Evolutionary conservation across 1,284 basidiomycete genomes (phyloP).

Genomic region (Anthracocystis panici-leucophaei): DNA sequence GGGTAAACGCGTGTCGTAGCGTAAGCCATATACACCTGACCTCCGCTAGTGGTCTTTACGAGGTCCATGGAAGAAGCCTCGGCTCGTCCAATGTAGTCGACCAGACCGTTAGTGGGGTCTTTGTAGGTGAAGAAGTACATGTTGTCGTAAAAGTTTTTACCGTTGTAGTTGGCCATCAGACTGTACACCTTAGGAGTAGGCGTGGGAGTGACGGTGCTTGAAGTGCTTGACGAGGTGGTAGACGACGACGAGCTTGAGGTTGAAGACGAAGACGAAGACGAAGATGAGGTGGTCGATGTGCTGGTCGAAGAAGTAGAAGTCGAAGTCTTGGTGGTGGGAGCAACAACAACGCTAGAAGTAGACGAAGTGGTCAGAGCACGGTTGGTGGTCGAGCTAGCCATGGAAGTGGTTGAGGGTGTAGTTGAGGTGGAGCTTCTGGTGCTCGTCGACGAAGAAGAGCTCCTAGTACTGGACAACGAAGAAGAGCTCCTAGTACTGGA

Average conservation of each 20-base stretch:
- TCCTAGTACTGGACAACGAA: background rate
- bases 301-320: conserved; percentile 7
- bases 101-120: conserved; percentile 58
- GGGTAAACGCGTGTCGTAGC: conserved; percentile 51
- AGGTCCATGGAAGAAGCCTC: conserved; percentile 39
- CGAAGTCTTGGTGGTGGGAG: background rate
- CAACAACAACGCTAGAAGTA: conserved; percentile 3
- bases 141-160: conserved; percentile 56
- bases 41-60: conserved; percentile 41
- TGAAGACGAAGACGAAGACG: conserved; percentile 1
- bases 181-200: conserved; percentile 44
- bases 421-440: conserved; percentile 5
- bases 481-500: conserved; percentile 2
- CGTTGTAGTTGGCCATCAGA: conserved; percentile 42
- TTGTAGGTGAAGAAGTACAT: conserved; percentile 57
- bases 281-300: conserved; percentile 3
- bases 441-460: background rate
- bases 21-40: conserved; percentile 50
- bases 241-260: conserved; percentile 5
- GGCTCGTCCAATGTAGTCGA: conserved; percentile 36
- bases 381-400: conserved; percentile 20
- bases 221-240: conserved; percentile 16
- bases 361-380: conserved; percentile 16
- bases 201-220: conserved; percentile 20
- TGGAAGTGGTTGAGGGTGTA: conserved; percentile 10